These are phyloP conservation scores for Sordariomycetes sp. DNA, from an alignment of 2,329 filamentous ascomycete species.

Conservation along the genomic window DNA sequence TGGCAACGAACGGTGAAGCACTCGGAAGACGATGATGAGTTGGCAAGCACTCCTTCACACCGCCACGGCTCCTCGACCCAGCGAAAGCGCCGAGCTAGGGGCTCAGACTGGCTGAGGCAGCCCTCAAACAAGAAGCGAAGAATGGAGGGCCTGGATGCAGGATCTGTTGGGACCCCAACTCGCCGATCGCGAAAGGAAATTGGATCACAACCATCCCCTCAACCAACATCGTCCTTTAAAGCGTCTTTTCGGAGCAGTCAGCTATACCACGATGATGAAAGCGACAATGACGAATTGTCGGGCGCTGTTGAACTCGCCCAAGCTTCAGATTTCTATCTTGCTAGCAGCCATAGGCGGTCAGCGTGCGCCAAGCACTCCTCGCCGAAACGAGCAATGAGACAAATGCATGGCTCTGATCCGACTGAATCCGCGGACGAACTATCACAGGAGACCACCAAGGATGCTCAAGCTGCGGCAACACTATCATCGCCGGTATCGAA, in stretches of 20 bases:
- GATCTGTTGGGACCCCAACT: too few relatives aligned
- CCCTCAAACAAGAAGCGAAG: constrained; percentile 1
- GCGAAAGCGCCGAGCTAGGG: background rate
- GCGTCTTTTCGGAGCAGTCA: too few relatives aligned
- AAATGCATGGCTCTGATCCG: background rate
- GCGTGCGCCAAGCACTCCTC: constrained; percentile 2
- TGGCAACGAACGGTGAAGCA: constrained; percentile 2
- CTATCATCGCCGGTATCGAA: constrained; percentile 4
- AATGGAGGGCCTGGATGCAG: too few relatives aligned
- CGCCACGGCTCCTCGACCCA: background rate
- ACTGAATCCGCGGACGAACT: constrained; percentile 3
- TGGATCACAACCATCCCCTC: too few relatives aligned
- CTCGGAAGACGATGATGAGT: background rate
- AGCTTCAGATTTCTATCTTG: too few relatives aligned
- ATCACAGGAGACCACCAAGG: background rate
- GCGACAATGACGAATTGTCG: too few relatives aligned
- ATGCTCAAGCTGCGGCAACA: constrained; percentile 2
- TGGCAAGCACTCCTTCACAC: background rate
- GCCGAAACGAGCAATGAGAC: background rate
- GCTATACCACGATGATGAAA: too few relatives aligned
- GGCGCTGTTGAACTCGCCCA: too few relatives aligned
- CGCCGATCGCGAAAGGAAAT: too few relatives aligned
- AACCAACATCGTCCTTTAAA: too few relatives aligned
- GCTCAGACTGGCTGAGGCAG: background rate
- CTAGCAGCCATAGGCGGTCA: too few relatives aligned